These are phyloP conservation scores for Cladosporium sp. DNA, from an alignment of 2,329 filamentous ascomycete genomes.

Conservation along the genomic window DNA sequence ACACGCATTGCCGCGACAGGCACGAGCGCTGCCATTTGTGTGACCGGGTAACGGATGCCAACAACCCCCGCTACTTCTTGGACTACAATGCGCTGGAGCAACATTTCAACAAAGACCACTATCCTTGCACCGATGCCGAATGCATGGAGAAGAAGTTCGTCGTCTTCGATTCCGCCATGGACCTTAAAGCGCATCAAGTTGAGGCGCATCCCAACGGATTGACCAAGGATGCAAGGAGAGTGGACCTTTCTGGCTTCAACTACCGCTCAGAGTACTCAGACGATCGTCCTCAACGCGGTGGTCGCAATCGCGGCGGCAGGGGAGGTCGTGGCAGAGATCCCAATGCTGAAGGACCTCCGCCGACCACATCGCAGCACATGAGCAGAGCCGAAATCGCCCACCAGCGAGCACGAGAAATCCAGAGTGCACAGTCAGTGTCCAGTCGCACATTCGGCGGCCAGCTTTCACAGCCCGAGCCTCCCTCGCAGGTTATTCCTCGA, in stretches of 20 bases:
- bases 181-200: conserved; percentile 89
- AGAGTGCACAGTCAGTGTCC: conserved; percentile 76
- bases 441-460: conserved; percentile 81
- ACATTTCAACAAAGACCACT: conserved; percentile 87
- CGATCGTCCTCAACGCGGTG: conserved; percentile 43
- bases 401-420: conserved; percentile 87
- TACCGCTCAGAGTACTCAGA: conserved; percentile 67
- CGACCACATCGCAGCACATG: conserved; percentile 73
- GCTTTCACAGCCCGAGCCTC: conserved; percentile 49
- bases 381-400: conserved; percentile 85
- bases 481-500: conserved; percentile 18
- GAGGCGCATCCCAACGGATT: conserved; percentile 74
- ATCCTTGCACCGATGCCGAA: conserved; percentile 75
- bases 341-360: conserved; percentile 74
- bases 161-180: conserved; percentile 91
- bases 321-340: conserved; percentile 73
- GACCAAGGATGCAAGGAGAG: conserved; percentile 78
- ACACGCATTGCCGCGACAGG: conserved; percentile 85
- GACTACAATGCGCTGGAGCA: conserved; percentile 82
- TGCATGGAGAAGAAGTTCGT: conserved; percentile 97
- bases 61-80: conserved; percentile 83
- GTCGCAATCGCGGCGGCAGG: conserved; percentile 36
- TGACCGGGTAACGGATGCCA: conserved; percentile 60
- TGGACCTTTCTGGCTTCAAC: conserved; percentile 86
- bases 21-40: conserved; percentile 96